Base-by-base conservation (phyloP, 495 filamentous ascomycete genomes). In the Daldinia caldariorum region DNA sequence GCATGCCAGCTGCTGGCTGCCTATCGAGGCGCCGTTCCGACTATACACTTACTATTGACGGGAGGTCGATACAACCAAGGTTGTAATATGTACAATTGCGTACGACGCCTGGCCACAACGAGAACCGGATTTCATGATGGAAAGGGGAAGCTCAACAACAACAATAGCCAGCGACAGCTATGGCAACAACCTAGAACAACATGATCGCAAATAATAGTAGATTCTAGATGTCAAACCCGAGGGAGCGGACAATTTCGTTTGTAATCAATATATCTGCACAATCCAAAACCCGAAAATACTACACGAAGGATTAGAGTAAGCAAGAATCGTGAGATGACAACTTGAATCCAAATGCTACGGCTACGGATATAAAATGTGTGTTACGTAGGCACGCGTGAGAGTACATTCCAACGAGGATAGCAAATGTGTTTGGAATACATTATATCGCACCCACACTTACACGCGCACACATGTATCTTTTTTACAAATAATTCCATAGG, bases 1-100 rank as follows among this genome's bases (percentile, higher is more conserved):
- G 49, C 59, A 71, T 71, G 63, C 57, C 50, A 60, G 60, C 69
- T 67, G 64, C 57, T 55, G 64, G 60, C 69, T 67, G 64, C 69
- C 69, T 72, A 71, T 71, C 63, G 56, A 67, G 69, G 69, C 47
- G 47, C 49, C 38, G 59, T 56, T 41, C 69, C 69, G 63, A 56
- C 29, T 66, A 35, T 41, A 57, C 31, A 55, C 58, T 54, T 66
- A 59, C 69, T 58, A 18, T 49, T 58, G 69, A 67, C 18, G 59
- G 69, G 59, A 71, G 38, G 49, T 67, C 64, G 49, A 67, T 67
- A 54, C 14, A 71, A 51, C 32, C 45, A 63, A 59, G 69, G 66
- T 58, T 57, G 37, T 31, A 60, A 22, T 66, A 38, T 29, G 47
- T 20, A 43, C 7, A 45, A 56, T 55, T 56, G 51, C 53, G 54